Base-by-base conservation (phyloP, 305 asterid genomes). In the Lippia alba region DNA sequence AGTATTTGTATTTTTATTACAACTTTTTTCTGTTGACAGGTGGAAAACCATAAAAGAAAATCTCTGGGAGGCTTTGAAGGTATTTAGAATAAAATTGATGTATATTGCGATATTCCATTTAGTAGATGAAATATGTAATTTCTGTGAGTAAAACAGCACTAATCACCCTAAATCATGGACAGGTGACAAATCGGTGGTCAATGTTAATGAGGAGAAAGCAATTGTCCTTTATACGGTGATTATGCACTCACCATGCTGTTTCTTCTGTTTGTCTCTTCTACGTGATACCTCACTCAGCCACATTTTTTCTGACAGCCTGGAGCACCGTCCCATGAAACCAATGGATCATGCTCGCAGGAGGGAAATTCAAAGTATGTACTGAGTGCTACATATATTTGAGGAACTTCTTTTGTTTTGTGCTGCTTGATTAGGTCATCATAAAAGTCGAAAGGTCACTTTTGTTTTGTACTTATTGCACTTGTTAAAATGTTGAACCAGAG, bases 201-300 rank as follows among this genome's bases (percentile, higher is more conserved):
- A 71, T 75, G 74, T 76, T 68, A 80, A 71, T 67, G 96, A 87
- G 59, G 97, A 89, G 83, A 94, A 86, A 82, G 97, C 97, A 41
- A 91, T 94, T 73, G 89, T 94, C 70, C 87, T 91, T 33, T 94
- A 94, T 82, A 73, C 83, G 96, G 98, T 91, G 74, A 82, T 24
- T 75, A 48, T 53, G 49, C 73, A 51, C 70, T 74, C 73, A 46
- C 19, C 72, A 56, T 57, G 67, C 75, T 71, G 36, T 73, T 69
- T 56, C 67, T 12, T 62, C 32, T 48, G 60, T 4, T 61, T 46
- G 45, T 11, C 39, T 17, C 55, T 10, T 4, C 49, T 61, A n/a
- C 78, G 45, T 68, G 51, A 56, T 62, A 69, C 78, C 74, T 68
- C 40, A 71, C 69, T 54, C 33, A 15, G 12, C 41, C 44, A 62